Evolutionary conservation across 2,329 filamentous ascomycete genomes (phyloP).

Genomic region (Aciculosporium take): DNA sequence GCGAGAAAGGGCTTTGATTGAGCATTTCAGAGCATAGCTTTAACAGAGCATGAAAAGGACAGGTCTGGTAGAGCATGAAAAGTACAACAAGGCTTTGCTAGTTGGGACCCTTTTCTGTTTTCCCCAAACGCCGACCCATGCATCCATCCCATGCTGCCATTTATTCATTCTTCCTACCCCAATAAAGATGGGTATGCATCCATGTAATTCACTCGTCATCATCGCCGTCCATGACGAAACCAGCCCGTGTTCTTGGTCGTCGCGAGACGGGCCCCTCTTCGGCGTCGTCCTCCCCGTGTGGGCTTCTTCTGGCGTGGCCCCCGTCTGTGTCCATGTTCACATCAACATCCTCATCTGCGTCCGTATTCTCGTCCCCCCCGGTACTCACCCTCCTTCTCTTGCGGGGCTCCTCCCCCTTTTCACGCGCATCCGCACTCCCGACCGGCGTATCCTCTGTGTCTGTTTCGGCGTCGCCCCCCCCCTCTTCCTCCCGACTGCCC

Average conservation of each 20-base stretch:
- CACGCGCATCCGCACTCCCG: constrained; percentile 17
- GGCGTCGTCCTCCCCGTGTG: constrained; percentile 7
- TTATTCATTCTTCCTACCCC: too few relatives aligned
- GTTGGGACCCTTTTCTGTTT: too few relatives aligned
- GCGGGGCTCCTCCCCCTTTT: constrained; percentile 20
- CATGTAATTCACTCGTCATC: constrained; percentile 36
- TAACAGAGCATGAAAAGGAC: too few relatives aligned
- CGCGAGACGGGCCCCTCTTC: constrained; percentile 18
- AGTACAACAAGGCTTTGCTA: too few relatives aligned
- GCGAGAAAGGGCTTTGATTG: too few relatives aligned
- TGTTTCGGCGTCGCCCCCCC: constrained; percentile 10
- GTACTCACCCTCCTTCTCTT: constrained; percentile 20
- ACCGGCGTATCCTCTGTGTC: constrained; percentile 17
- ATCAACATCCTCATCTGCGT: constrained; percentile 11
- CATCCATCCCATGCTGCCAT: too few relatives aligned
- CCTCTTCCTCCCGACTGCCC: constrained; percentile 12
- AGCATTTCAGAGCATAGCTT: too few relatives aligned
- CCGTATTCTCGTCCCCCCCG: constrained; percentile 12
- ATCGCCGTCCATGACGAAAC: constrained; percentile 46
- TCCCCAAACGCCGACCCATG: too few relatives aligned
- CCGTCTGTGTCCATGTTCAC: constrained; percentile 16
- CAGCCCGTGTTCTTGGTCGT: constrained; percentile 32
- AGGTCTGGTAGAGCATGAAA: too few relatives aligned
- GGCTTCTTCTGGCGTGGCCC: constrained; percentile 1
- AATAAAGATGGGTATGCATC: too few relatives aligned